Percentiles rank a stretch among this genome's conserved stretches.
Conservation (phyloP, 768 basidiomycete genomes). For the Paxillus ammoniavirescens region DNA sequence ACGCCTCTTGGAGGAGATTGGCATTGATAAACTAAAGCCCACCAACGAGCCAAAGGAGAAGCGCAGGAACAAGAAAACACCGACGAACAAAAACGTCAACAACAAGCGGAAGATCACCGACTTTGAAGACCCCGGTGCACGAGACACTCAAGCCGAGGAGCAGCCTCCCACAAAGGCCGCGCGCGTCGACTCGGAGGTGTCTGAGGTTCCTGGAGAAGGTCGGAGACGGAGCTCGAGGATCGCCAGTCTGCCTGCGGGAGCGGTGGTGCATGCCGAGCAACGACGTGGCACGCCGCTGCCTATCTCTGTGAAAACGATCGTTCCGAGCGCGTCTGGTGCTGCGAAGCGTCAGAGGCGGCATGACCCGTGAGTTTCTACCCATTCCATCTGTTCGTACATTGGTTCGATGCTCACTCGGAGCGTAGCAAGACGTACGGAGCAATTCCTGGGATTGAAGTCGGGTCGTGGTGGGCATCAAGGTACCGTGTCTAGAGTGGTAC, state of each 20-base stretch:
- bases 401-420: background rate
- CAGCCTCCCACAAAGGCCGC: constrained; percentile 9
- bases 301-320: constrained; percentile 37
- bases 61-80: constrained; percentile 27
- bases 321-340: constrained; percentile 35
- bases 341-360: constrained; percentile 32
- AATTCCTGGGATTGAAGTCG: constrained; percentile 78
- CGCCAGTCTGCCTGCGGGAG: constrained; percentile 56
- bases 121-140: constrained; percentile 24
- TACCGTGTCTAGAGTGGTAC: constrained; percentile 12
- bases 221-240: constrained; percentile 70
- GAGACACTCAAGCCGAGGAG: constrained; percentile 31
- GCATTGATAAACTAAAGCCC: constrained; percentile 40
- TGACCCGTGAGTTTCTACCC: constrained; percentile 25
- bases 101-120: constrained; percentile 38
- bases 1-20: constrained; percentile 40
- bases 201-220: constrained; percentile 12
- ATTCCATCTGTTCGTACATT: constrained; percentile 21
- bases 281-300: constrained; percentile 34
- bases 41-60: constrained; percentile 46
- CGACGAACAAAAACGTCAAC: background rate
- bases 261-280: constrained; percentile 36
- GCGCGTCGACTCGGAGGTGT: constrained; percentile 18
- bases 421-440: constrained; percentile 72
- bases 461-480: constrained; percentile 81